Evolutionary conservation across 2,329 filamentous ascomycete species (phyloP), one percentile per base, ranked within the genome.

Genomic region (Paecilomyces variotii): DNA sequence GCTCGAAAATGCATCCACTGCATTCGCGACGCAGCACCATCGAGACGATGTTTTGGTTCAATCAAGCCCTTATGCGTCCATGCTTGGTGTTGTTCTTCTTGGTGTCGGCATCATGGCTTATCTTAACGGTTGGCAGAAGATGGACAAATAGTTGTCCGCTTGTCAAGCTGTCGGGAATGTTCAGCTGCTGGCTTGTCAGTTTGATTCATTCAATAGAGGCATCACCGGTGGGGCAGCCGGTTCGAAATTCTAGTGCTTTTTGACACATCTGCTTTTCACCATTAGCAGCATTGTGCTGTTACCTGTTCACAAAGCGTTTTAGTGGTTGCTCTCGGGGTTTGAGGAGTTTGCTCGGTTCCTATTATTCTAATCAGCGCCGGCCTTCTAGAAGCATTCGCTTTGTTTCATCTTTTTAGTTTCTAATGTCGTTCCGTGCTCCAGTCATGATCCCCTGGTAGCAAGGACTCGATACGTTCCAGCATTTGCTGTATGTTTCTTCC

Each of bases 101-200:
- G 90, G 90, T 32, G 87, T 94, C 77, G 88, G 90, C 12, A 73
- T 94, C 63, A 94, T 94, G 90, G 89, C 88, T 50, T 92, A 91
- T 74, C 81, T 94, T 65, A 94, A 94, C 68, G 87, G 88, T 56
- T 93, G 89, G 89, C 88, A 91, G 67, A 80, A 80, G 67, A 72
- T 76, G 57, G 80, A 82, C 60, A 76, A 75, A 70, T 80, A 70
- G 67, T 61, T 53, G 57, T 57, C 35, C 26, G 12, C 19, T 32
- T 55, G 10, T 25, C 27, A 32, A 19, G 19, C 53, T 30, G 12
- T 11, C 32, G 72, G 51, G 10, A 53, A 26, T 54, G 30, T 49
- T 45, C 53, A n/a, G 52, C n/a, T 49, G 4, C 39, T 34, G 24
- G 34, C 50, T 50, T 52, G n/a, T 19, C 19, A 19, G 19, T 19